phyloP scores from a whole-genome alignment of 2,329 filamentous ascomycete genomes.

The Colletotrichum spinosum region DNA sequence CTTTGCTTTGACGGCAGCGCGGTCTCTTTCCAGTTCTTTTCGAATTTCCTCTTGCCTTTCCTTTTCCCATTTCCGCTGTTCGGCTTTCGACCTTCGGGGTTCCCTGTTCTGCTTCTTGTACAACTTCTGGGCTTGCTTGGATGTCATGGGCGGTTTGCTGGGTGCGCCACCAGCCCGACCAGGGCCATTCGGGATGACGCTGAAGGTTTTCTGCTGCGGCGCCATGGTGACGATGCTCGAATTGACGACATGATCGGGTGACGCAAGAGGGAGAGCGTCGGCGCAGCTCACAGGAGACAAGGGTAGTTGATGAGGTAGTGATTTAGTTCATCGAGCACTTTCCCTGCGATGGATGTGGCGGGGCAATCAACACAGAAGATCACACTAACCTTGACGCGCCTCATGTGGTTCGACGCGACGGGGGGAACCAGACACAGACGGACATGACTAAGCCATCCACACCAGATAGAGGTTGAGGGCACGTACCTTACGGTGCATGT shows the following conservation, averaged over 20 bases:
- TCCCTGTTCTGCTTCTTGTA: slow-evolving; percentile 50
- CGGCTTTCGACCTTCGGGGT: slow-evolving; percentile 56
- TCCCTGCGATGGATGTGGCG: slow-evolving; percentile 1
- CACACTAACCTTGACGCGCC: not conserved
- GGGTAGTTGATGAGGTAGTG: not conserved
- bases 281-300: not conserved
- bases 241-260: slow-evolving; percentile 21
- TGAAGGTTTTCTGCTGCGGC: slow-evolving; percentile 56
- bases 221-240: slow-evolving; percentile 45
- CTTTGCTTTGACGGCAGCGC: slow-evolving; percentile 60
- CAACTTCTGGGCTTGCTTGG: slow-evolving; percentile 54
- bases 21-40: slow-evolving; percentile 63
- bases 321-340: not conserved
- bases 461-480: not conserved
- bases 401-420: slow-evolving; percentile 19
- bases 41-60: slow-evolving; percentile 64
- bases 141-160: slow-evolving; percentile 52
- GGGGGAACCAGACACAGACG: slow-evolving; percentile 22
- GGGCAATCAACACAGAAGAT: slow-evolving; percentile 28
- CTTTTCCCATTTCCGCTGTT: slow-evolving; percentile 53
- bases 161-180: slow-evolving; percentile 39
- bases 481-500: not conserved
- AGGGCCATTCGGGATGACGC: slow-evolving; percentile 52
- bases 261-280: not conserved
- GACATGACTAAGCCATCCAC: not conserved